Conservation (phyloP, 169 alveolate genomes). For the Amoebophrya sp. region DNA sequence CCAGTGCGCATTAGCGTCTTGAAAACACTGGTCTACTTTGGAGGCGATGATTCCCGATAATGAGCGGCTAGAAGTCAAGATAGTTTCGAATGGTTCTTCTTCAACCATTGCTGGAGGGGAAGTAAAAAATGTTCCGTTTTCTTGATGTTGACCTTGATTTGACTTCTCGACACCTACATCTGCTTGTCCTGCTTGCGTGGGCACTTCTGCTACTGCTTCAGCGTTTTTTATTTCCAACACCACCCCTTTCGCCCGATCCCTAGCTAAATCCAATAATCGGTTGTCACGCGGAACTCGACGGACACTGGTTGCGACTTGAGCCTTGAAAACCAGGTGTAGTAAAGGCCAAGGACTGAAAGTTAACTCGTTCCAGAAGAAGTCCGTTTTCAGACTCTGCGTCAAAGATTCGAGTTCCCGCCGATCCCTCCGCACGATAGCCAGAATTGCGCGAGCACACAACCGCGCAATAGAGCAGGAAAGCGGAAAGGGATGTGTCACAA, state of each 20-base stretch:
- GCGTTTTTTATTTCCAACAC: not conserved
- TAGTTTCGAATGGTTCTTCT: not conserved
- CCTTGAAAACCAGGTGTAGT: not conserved
- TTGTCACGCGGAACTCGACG: not conserved
- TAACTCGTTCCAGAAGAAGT: not conserved
- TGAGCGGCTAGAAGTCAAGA: not conserved
- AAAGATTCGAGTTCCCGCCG: not conserved
- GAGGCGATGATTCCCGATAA: not conserved
- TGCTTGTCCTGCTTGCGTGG: not conserved
- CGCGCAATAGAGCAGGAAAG: not conserved
- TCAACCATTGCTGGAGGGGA: not conserved
- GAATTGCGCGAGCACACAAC: not conserved
- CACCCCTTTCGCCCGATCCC: not conserved
- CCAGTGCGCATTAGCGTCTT: not conserved
- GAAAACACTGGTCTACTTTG: not conserved
- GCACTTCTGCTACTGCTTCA: not conserved
- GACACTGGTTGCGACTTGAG: not conserved
- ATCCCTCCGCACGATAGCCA: not conserved
- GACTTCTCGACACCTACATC: not conserved
- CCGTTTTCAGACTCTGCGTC: not conserved
- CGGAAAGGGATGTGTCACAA: too few relatives aligned
- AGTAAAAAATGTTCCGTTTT: not conserved
- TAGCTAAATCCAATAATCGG: not conserved
- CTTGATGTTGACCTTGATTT: too few relatives aligned
- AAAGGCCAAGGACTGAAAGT: not conserved